phyloP scores from a whole-genome alignment of 352 stramenopile genomes.

The Phytophthora macrochlamydospora region DNA sequence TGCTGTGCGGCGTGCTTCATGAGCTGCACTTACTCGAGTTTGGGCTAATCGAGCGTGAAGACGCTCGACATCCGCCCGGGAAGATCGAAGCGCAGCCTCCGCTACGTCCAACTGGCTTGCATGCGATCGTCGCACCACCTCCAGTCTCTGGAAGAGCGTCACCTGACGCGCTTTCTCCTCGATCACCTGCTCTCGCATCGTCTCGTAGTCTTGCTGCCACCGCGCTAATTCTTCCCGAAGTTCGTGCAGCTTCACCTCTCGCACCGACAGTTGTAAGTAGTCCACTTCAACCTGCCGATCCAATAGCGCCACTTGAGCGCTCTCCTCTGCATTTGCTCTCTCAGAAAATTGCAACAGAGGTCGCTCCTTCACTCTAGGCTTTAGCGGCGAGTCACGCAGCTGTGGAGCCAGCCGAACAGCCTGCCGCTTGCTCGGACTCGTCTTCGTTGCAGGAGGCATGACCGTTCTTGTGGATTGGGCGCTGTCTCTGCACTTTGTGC shows the following conservation, averaged over 20 bases:
- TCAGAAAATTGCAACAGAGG: constrained; percentile 2
- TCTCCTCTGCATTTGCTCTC: constrained; percentile 11
- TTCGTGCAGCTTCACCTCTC: constrained; percentile 29
- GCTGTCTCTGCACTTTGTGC: background rate
- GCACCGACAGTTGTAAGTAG: constrained; percentile 7
- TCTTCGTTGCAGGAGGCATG: background rate
- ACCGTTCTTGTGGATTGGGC: background rate
- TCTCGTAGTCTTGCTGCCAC: constrained; percentile 32
- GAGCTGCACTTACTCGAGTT: constrained; percentile 15
- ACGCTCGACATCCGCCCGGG: constrained; percentile 31
- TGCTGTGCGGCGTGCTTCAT: constrained; percentile 38
- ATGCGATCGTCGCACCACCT: constrained; percentile 22
- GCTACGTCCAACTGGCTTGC: constrained; percentile 20
- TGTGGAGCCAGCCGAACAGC: constrained; percentile 13
- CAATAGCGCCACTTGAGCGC: background rate
- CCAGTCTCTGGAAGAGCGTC: constrained; percentile 32
- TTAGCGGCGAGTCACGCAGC: constrained; percentile 33
- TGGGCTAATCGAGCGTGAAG: constrained; percentile 30
- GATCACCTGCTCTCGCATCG: constrained; percentile 39
- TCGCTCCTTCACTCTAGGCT: constrained; percentile 12
- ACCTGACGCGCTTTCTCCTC: constrained; percentile 39
- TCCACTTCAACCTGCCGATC: constrained; percentile 6
- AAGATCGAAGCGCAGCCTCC: constrained; percentile 21
- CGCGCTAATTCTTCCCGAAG: constrained; percentile 18
- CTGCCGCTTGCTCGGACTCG: constrained; percentile 12